Percentiles rank a stretch among this genome's conserved stretches.
Evolutionary conservation across 2,329 filamentous ascomycete genomes (phyloP).

Genomic region (Apiospora saccharicola): DNA sequence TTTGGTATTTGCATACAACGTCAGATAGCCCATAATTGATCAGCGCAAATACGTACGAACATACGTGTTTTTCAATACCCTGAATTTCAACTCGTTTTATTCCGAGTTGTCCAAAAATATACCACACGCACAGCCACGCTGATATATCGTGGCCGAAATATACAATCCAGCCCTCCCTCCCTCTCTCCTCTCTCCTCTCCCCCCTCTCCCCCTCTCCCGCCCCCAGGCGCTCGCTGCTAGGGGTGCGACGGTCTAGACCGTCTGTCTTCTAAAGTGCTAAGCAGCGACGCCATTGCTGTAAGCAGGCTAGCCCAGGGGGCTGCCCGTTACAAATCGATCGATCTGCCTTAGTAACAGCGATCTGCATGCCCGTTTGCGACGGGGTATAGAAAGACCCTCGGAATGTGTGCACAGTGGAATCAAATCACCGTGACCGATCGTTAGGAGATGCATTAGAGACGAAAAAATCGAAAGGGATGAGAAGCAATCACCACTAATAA

Average conservation of each 20-base stretch:
- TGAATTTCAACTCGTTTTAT: not conserved
- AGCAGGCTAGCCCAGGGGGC: not conserved
- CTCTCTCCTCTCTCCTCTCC: not conserved
- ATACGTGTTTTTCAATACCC: not conserved
- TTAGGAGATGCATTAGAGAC: not conserved
- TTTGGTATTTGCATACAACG: not conserved
- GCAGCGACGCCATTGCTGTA: not conserved
- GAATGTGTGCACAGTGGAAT: not conserved
- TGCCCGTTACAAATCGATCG: not conserved
- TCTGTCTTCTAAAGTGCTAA: not conserved
- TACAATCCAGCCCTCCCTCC: not conserved
- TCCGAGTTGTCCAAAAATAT: not conserved
- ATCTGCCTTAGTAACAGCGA: conserved; percentile 17
- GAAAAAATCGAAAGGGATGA: not conserved
- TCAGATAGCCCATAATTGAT: conserved; percentile 3
- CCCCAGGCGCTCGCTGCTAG: not conserved
- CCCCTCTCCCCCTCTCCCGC: not conserved
- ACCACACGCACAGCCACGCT: not conserved
- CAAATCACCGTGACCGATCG: not conserved
- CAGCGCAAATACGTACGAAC: not conserved
- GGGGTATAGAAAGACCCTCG: not conserved
- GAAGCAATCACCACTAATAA: not conserved
- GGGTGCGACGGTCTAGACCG: conserved; percentile 5
- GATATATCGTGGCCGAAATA: not conserved
- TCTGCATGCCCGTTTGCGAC: not conserved